These are phyloP conservation scores for Helichrysum umbraculigerum DNA, from an alignment of 129 eudicot species.

Conservation along the genomic window DNA sequence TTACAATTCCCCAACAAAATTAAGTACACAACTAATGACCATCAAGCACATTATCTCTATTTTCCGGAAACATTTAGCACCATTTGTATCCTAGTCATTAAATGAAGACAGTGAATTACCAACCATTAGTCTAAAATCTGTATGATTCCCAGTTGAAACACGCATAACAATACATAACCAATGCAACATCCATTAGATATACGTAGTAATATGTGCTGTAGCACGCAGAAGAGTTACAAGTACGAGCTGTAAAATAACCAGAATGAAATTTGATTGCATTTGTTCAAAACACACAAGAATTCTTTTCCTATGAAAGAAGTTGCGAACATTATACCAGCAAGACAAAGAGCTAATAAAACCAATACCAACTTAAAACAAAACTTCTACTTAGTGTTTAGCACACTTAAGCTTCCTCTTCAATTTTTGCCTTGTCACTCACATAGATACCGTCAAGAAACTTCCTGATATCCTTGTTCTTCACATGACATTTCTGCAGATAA, in stretches of 20 bases:
- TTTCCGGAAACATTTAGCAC: no score
- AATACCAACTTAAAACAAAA: background rate
- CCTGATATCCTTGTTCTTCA: slow-evolving; percentile 48
- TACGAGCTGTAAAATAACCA: background rate
- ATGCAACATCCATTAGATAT: no score
- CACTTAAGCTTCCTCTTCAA: slow-evolving; percentile 3
- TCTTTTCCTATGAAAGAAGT: background rate
- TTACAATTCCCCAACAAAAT: no score
- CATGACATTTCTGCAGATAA: background rate
- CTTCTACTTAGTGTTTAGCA: background rate
- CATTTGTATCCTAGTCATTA: no score
- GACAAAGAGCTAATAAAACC: background rate
- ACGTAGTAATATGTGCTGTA: no score
- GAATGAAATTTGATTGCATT: background rate
- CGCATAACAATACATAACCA: no score
- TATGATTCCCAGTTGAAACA: no score
- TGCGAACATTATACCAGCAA: background rate
- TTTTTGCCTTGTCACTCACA: slow-evolving; percentile 8
- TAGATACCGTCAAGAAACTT: slow-evolving; percentile 56
- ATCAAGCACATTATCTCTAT: no score
- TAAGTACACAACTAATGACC: no score
- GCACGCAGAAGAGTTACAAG: no score
- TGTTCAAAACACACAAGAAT: background rate
- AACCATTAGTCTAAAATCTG: no score
- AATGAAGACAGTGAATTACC: no score